These are phyloP conservation scores for Suhomyces terraborum DNA, from an alignment of 1,139 yeast species.

Conservation along the genomic window DNA sequence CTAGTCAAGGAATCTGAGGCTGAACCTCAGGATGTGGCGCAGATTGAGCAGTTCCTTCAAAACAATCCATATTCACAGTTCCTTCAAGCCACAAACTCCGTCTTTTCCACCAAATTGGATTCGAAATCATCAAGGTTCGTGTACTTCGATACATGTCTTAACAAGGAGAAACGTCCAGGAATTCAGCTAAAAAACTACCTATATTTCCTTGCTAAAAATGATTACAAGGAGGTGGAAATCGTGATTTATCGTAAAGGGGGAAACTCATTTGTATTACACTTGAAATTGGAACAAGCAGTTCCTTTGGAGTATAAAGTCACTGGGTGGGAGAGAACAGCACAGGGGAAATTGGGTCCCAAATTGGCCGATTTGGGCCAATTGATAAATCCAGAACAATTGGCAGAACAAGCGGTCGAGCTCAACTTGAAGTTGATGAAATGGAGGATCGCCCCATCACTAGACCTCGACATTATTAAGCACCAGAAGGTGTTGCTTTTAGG, in stretches of 20 bases:
- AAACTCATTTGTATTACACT: conserved; percentile 27
- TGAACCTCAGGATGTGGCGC: background rate
- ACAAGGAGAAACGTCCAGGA: conserved; percentile 49
- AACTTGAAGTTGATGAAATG: conserved; percentile 93
- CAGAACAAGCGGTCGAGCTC: conserved; percentile 89
- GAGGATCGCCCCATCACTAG: conserved; percentile 84
- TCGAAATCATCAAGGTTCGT: conserved; percentile 38
- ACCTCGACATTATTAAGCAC: conserved; percentile 61
- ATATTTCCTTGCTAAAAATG: conserved; percentile 49
- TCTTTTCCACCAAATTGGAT: background rate
- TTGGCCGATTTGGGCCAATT: conserved; percentile 78
- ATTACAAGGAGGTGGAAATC: conserved; percentile 41
- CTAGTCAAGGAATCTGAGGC: conserved; percentile 11
- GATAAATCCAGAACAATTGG: conserved; percentile 76
- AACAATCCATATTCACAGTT: conserved; percentile 13
- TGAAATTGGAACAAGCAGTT: conserved; percentile 21
- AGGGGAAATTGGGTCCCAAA: conserved; percentile 78
- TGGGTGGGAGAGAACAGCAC: conserved; percentile 89
- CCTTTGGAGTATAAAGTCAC: conserved; percentile 41
- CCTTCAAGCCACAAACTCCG: conserved; percentile 16
- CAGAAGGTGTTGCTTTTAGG: conserved; percentile 80
- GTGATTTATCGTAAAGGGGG: conserved; percentile 32
- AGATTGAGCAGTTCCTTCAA: background rate
- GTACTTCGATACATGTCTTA: conserved; percentile 63
- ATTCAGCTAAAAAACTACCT: conserved; percentile 68